Evolutionary conservation across 768 basidiomycete species (phyloP).

Genomic region (Tulasnella sp.): DNA sequence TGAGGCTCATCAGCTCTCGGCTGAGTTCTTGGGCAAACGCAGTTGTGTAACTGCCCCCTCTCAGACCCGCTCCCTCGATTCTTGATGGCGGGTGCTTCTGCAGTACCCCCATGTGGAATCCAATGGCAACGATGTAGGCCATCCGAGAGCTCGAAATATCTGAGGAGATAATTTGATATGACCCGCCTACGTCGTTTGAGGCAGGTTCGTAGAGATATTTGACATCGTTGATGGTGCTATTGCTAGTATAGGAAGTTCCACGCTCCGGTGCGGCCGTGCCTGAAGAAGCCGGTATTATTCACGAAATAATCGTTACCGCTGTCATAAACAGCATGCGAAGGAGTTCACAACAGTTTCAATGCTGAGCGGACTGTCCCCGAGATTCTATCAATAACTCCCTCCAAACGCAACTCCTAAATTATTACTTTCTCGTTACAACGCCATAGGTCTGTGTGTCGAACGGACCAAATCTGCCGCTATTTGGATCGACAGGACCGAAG

Average conservation of each 20-base stretch:
- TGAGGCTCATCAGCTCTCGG: not conserved
- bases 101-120: not conserved
- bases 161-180: not conserved
- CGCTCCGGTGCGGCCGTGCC: not conserved
- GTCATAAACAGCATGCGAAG: not conserved
- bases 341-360: not conserved
- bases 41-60: not conserved
- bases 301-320: not conserved
- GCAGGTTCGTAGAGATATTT: not conserved
- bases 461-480: not conserved
- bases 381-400: not conserved
- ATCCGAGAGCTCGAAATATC: not conserved
- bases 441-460: not conserved
- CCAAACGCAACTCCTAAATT: not conserved
- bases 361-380: not conserved
- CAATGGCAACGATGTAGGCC: not conserved
- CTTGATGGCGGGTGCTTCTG: not conserved
- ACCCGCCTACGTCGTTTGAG: not conserved
- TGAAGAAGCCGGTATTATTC: not conserved
- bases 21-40: slow-evolving; percentile 15
- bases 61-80: not conserved
- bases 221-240: not conserved
- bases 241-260: slow-evolving; percentile 8
- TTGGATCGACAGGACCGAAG: not conserved
- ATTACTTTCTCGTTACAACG: not conserved